These are phyloP conservation scores for Malassezia nana DNA, from an alignment of 1,284 basidiomycete species.

Conservation along the genomic window DNA sequence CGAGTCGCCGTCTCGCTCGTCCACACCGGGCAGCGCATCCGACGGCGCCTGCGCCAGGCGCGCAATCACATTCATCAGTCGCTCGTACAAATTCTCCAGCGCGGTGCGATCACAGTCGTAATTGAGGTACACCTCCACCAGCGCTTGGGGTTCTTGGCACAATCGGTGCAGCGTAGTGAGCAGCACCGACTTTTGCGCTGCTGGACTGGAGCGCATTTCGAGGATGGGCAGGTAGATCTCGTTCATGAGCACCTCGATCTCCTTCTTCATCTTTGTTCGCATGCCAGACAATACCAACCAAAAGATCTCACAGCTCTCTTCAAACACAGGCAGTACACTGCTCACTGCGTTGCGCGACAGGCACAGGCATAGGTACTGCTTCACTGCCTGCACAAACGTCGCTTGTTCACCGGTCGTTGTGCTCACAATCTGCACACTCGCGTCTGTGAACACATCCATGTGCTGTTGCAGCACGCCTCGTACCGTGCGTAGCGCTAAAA, in stretches of 20 bases:
- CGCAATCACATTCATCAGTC: slow-evolving; percentile 44
- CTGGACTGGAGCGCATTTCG: slow-evolving; percentile 91
- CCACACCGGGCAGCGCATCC: slow-evolving; percentile 5
- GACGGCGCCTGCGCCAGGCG: slow-evolving; percentile 36
- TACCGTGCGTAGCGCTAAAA: slow-evolving; percentile 44
- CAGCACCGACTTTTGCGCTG: slow-evolving; percentile 57
- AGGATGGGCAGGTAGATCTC: slow-evolving; percentile 98
- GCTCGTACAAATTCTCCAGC: slow-evolving; percentile 48
- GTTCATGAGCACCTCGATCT: slow-evolving; percentile 93
- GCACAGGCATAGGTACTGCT: slow-evolving; percentile 63
- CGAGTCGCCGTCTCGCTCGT: slow-evolving; percentile 9
- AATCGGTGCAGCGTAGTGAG: slow-evolving; percentile 35
- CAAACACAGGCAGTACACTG: slow-evolving; percentile 91
- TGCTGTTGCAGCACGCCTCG: slow-evolving; percentile 40
- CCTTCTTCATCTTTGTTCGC: slow-evolving; percentile 98
- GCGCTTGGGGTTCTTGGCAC: slow-evolving; percentile 43
- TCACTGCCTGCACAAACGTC: slow-evolving; percentile 47
- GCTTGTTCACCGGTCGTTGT: slow-evolving; percentile 44
- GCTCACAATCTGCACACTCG: slow-evolving; percentile 40
- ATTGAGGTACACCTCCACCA: slow-evolving; percentile 48
- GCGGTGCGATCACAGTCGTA: slow-evolving; percentile 48
- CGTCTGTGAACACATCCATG: slow-evolving; percentile 43
- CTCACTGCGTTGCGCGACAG: slow-evolving; percentile 91
- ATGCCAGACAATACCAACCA: slow-evolving; percentile 88
- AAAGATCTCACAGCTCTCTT: slow-evolving; percentile 95